Evolutionary conservation across 768 basidiomycete genomes (phyloP), one percentile per base, ranked within the genome.

Genomic region (Calvatia gigantea): DNA sequence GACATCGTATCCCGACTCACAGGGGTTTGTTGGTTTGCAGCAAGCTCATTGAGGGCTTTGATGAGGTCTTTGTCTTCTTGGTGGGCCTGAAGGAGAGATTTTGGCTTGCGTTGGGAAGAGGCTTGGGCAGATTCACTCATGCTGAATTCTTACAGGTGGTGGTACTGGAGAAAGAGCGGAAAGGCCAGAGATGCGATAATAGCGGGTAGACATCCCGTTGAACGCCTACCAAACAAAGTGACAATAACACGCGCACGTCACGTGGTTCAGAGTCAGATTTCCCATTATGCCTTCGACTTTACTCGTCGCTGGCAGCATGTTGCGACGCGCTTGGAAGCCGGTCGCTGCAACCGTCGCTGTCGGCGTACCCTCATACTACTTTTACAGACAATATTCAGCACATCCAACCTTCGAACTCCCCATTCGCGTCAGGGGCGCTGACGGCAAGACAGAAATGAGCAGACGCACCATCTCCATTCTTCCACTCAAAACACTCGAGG

Each of bases 281-380:
- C 51, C 39, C 19, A 42, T 21, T 42, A 19, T 23, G 39, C 39
- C 2, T 8, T 42, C 33, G 32, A 25, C 43, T 17, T 35, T n/a
- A 17, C 15, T 31, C 42, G 28, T 37, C 17, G 31, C 21, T 39
- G 52, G 56, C 58, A 65, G 63, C 29, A 91, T 91, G 86, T 71
- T 88, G 56, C 75, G 75, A 63, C 79, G 78, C 60, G 79, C 76
- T 38, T 89, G 86, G 87, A 90, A 82, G 66, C 87, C 87, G 23
- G 59, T 86, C 62, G 74, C 82, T 56, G 82, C 82, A 11, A 76
- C 79, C 11, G 74, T 82, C 5, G 71, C 78, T 54, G 70, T 85
- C 59, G 85, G 81, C 56, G 70, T 75, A 17, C 81, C 88, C 31
- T 74, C 79, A 21, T 89, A 87, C 69, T 61, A 79, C 59, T 82